phyloP scores from a whole-genome alignment of 1,139 yeast genomes.

The Kodamaea sp. region DNA sequence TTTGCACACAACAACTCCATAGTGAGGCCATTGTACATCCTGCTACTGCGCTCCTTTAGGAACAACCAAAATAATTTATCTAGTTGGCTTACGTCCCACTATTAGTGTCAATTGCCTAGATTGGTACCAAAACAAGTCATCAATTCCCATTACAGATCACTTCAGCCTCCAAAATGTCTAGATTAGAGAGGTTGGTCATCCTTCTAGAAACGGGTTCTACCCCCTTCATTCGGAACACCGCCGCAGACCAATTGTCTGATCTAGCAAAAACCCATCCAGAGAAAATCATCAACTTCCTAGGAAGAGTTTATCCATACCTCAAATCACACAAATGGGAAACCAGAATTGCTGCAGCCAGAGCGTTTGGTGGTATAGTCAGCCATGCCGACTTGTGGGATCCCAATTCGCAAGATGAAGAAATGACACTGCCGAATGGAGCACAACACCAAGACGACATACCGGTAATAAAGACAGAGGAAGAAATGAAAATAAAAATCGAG shows the following conservation, averaged over 20 bases:
- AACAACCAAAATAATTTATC: no score
- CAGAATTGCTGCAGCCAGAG: conserved; percentile 90
- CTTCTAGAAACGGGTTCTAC: conserved; percentile 94
- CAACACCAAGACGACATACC: background rate
- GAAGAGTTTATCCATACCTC: conserved; percentile 88
- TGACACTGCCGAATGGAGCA: conserved; percentile 1
- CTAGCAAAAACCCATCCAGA: conserved; percentile 94
- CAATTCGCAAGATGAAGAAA: conserved; percentile 37
- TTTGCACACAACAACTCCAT: conserved; percentile 1
- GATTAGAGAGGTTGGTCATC: conserved; percentile 72
- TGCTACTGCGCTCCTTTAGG: no score
- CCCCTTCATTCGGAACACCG: conserved; percentile 89
- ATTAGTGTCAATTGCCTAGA: no score
- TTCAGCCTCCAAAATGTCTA: conserved; percentile 34
- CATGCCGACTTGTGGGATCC: conserved; percentile 88
- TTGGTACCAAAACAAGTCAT: no score
- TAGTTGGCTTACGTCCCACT: no score
- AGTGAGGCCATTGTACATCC: background rate
- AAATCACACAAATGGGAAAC: conserved; percentile 93
- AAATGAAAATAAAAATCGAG: conserved; percentile 21
- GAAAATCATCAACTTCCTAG: conserved; percentile 77
- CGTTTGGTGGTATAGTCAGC: conserved; percentile 89
- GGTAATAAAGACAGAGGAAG: conserved; percentile 6
- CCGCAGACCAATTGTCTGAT: conserved; percentile 96
- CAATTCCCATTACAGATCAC: background rate